Conservation (phyloP, 2,329 filamentous ascomycete genomes). For the Colletotrichum truncatum region DNA sequence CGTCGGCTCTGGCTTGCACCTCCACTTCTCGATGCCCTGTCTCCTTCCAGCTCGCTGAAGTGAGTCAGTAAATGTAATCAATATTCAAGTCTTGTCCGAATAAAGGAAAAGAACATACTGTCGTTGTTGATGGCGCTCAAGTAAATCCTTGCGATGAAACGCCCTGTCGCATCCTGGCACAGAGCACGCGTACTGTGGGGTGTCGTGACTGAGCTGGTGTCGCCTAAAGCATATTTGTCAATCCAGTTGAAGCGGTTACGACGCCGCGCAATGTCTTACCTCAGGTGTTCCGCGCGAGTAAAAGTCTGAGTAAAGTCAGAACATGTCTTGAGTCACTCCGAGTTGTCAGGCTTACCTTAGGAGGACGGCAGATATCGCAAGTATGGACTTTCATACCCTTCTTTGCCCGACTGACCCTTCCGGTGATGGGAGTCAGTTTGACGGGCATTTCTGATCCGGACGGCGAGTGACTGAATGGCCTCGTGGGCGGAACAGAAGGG, state of each 20-base stretch:
- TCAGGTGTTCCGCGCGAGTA: slow-evolving; percentile 69
- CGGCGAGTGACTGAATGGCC: slow-evolving; percentile 49
- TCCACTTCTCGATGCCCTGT: slow-evolving; percentile 21
- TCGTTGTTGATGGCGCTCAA: slow-evolving; percentile 64
- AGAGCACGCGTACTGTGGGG: slow-evolving; percentile 60
- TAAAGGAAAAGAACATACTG: slow-evolving; percentile 48
- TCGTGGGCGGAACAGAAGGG: slow-evolving; percentile 44
- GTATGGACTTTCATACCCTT: slow-evolving; percentile 67
- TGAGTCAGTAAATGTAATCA: neutral
- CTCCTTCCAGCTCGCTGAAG: slow-evolving; percentile 30
- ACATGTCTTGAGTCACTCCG: neutral
- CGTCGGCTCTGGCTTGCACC: slow-evolving; percentile 22
- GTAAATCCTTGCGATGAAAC: slow-evolving; percentile 68
- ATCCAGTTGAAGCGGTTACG: neutral
- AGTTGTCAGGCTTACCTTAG: slow-evolving; percentile 52
- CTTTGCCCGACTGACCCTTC: slow-evolving; percentile 65
- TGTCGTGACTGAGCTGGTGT: slow-evolving; percentile 68
- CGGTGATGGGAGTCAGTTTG: slow-evolving; percentile 65
- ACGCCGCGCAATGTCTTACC: slow-evolving; percentile 47
- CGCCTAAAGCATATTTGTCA: slow-evolving; percentile 51
- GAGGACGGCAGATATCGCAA: slow-evolving; percentile 60
- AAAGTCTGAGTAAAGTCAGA: slow-evolving; percentile 57
- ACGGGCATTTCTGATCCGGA: slow-evolving; percentile 48
- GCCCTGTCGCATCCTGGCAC: slow-evolving; percentile 63
- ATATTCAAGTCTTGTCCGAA: slow-evolving; percentile 34